These are phyloP conservation scores for Cyphellophora europaea DNA, from an alignment of 2,329 filamentous ascomycete species.

Conservation along the genomic window DNA sequence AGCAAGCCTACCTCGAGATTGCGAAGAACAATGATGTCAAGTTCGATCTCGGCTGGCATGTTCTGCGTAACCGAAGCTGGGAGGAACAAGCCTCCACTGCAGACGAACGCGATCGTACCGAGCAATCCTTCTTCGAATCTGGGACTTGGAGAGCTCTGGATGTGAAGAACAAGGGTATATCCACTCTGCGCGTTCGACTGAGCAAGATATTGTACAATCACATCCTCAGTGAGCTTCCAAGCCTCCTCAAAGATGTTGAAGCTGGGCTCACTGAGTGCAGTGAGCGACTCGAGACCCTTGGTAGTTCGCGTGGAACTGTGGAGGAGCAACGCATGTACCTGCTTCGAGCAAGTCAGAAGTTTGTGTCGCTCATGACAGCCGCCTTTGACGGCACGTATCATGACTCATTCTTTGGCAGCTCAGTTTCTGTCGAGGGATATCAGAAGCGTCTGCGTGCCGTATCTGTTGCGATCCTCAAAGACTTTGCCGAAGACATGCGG, in stretches of 20 bases:
- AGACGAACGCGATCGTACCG: conserved; percentile 22
- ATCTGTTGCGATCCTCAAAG: conserved; percentile 20
- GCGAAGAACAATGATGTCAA: conserved; percentile 21
- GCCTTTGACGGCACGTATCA: conserved; percentile 33
- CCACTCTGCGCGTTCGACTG: conserved; percentile 22
- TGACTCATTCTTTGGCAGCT: conserved; percentile 29
- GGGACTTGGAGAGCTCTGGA: conserved; percentile 22
- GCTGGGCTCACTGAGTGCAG: conserved; percentile 26
- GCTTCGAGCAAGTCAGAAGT: conserved; percentile 27
- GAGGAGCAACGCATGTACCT: conserved; percentile 25
- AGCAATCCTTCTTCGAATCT: conserved; percentile 25
- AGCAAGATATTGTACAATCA: conserved; percentile 25
- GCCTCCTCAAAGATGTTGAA: conserved; percentile 28
- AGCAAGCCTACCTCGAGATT: conserved; percentile 17
- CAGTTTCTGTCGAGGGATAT: conserved; percentile 14
- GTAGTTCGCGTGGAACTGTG: conserved; percentile 27
- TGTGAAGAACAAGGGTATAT: conserved; percentile 21
- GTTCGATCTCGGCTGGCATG: conserved; percentile 41
- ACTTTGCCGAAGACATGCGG: conserved; percentile 19
- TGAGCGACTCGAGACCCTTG: conserved; percentile 36
- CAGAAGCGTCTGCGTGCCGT: conserved; percentile 22
- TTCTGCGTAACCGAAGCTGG: conserved; percentile 35
- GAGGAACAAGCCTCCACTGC: conserved; percentile 20
- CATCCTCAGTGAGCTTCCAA: conserved; percentile 25
- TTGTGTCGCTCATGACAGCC: conserved; percentile 27